phyloP scores from a whole-genome alignment of 192 early-diverging fungal species.

The Haplosporangium gracile region DNA sequence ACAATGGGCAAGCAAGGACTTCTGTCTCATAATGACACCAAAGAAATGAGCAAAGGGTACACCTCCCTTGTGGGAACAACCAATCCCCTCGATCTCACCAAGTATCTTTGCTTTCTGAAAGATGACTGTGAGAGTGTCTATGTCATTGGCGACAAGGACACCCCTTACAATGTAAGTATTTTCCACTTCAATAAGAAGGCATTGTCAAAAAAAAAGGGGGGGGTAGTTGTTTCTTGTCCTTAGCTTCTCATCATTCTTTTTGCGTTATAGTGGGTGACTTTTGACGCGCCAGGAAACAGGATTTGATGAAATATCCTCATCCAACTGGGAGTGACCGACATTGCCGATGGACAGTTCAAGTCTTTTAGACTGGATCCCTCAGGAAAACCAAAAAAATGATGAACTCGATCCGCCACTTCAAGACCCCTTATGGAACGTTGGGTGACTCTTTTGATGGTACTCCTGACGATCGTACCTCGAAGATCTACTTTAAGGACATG shows the following conservation, averaged over 20 bases:
- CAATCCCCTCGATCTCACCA: neutral
- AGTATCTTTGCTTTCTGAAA: neutral
- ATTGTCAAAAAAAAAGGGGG: neutral
- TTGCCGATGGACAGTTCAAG: neutral
- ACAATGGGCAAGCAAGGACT: neutral
- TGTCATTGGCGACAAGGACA: neutral
- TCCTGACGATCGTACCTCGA: neutral
- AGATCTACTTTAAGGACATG: conserved; percentile 11
- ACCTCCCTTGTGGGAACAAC: conserved; percentile 17
- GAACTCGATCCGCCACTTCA: neutral
- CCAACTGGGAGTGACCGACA: neutral
- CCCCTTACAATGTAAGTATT: neutral
- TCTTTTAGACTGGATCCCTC: neutral
- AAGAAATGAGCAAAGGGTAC: neutral
- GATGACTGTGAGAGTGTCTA: neutral
- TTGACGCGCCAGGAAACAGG: neutral
- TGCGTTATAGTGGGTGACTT: neutral
- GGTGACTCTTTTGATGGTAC: neutral
- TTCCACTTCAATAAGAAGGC: neutral
- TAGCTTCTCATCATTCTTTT: too few relatives aligned
- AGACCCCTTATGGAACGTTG: neutral
- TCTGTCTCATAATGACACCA: neutral
- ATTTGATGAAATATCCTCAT: neutral
- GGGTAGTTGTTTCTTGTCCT: too few relatives aligned
- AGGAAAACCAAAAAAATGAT: neutral